These are phyloP conservation scores for Elymus sibiricus DNA, from an alignment of 176 grass and related monocot genomes.

Conservation along the genomic window DNA sequence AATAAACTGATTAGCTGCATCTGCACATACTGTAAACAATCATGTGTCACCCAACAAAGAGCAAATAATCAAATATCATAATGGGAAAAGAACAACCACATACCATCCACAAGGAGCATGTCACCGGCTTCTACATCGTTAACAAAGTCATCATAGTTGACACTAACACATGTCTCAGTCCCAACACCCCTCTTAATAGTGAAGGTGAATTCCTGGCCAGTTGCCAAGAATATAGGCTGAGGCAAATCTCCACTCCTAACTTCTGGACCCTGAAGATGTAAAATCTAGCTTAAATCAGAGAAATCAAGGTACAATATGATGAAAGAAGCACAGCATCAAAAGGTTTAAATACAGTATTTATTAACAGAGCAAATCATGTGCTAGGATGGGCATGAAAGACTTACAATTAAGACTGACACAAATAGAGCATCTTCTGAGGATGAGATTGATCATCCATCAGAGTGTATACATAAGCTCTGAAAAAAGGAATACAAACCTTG, in stretches of 20 bases:
- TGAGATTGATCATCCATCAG: conserved; percentile 9
- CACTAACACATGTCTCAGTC: conserved; percentile 87
- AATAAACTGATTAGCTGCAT: conserved; percentile 1
- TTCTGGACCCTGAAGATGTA: conserved; percentile 80
- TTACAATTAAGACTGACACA: conserved; percentile 14
- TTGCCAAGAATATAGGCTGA: conserved; percentile 60
- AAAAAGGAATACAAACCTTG: conserved; percentile 55
- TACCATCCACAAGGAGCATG: conserved; percentile 98
- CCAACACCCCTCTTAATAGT: conserved; percentile 86
- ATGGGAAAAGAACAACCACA: conserved; percentile 2
- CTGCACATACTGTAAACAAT: not conserved
- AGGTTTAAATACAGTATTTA: not conserved
- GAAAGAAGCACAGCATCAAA: conserved; percentile 13
- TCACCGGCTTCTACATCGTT: conserved; percentile 92
- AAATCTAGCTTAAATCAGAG: conserved; percentile 11
- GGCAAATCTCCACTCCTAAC: conserved; percentile 97
- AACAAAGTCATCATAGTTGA: conserved; percentile 96
- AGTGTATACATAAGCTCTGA: conserved; percentile 7
- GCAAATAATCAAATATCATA: not conserved
- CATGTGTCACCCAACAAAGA: not conserved
- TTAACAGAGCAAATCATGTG: conserved; percentile 5
- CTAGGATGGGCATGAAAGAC: not conserved
- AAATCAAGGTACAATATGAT: conserved; percentile 22
- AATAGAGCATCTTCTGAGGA: not conserved
- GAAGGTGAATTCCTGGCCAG: conserved; percentile 81